phyloP scores from a whole-genome alignment of 2,329 filamentous ascomycete species.

The Xylariaceae sp. region DNA sequence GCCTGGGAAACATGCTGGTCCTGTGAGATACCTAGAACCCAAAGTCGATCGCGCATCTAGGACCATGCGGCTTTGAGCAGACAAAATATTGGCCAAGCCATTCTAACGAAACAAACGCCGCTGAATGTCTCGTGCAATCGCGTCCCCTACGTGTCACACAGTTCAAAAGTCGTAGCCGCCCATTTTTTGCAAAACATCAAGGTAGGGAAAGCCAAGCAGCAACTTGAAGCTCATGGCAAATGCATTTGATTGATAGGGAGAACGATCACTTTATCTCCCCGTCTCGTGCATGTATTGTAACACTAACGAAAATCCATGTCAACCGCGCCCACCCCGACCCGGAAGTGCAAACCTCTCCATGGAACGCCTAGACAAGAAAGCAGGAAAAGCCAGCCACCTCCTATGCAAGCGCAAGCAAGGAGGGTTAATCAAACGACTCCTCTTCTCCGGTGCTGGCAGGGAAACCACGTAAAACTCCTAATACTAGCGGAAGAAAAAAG shows the following conservation, averaged over 20 bases:
- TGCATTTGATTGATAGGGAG: conserved; percentile 12
- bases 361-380: conserved; percentile 15
- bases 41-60: not conserved
- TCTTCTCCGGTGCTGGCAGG: conserved; percentile 34
- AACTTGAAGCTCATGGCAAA: conserved; percentile 12
- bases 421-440: conserved; percentile 35
- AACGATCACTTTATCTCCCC: conserved; percentile 7
- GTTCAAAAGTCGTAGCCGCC: not conserved
- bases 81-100: not conserved
- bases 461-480: conserved; percentile 12
- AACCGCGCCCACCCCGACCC: conserved; percentile 8
- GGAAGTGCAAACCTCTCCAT: conserved; percentile 14
- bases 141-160: not conserved
- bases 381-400: conserved; percentile 14
- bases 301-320: conserved; percentile 11
- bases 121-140: not conserved
- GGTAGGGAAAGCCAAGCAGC: not conserved
- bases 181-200: not conserved
- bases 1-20: conserved; percentile 1
- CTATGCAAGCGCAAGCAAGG: conserved; percentile 20
- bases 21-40: not conserved
- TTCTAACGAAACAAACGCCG: not conserved
- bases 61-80: not conserved
- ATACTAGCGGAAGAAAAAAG: conserved; percentile 11
- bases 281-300: conserved; percentile 10